Conservation (phyloP, 2,329 filamentous ascomycete genomes). For the Botrytis aclada region DNA sequence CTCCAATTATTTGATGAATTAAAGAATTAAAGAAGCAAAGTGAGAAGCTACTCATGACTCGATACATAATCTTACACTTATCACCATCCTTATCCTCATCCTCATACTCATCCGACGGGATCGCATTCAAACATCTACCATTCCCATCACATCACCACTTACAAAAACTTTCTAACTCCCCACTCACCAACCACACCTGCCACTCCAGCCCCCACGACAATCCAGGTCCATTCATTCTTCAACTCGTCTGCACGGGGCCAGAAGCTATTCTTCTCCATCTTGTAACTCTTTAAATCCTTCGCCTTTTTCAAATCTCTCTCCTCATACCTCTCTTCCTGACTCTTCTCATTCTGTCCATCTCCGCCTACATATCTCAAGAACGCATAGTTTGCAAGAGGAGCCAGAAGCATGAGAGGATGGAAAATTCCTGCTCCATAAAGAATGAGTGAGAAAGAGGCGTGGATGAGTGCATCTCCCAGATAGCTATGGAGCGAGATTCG, state of each 20-base stretch:
- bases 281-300: conserved; percentile 14
- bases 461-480: conserved; percentile 23
- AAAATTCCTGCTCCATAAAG: conserved; percentile 22
- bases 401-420: conserved; percentile 21
- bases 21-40: background rate
- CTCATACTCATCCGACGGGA: background rate
- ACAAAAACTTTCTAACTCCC: background rate
- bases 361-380: conserved; percentile 21
- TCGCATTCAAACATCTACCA: too few species aligned
- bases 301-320: conserved; percentile 12
- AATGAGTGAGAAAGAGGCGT: conserved; percentile 22
- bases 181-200: conserved; percentile 16
- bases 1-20: background rate
- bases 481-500: conserved; percentile 3
- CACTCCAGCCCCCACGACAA: conserved; percentile 10
- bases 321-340: conserved; percentile 20
- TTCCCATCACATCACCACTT: background rate
- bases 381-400: conserved; percentile 20
- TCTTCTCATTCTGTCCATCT: conserved; percentile 19
- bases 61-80: background rate
- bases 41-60: background rate
- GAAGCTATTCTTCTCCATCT: conserved; percentile 21
- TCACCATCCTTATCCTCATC: background rate
- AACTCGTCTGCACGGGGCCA: conserved; percentile 19
- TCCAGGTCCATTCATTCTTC: conserved; percentile 20